Base-by-base conservation (phyloP, 148 eudicot genomes). In the Spergularia marina region DNA sequence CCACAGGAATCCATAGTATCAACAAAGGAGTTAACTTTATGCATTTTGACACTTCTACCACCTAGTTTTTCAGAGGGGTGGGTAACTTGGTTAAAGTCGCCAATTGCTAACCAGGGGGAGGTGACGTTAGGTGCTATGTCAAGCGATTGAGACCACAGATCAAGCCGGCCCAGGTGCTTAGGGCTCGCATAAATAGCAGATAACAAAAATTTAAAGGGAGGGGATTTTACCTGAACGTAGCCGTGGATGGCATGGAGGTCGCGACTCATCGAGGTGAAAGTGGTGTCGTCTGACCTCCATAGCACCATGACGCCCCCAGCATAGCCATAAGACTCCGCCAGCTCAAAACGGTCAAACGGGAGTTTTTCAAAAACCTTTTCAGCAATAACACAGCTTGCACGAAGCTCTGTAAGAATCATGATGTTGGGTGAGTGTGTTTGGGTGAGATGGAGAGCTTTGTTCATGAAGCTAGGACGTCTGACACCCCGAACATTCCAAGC, bases 141-240 rank as follows among this genome's bases (percentile, higher is more conserved):
- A 3, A 3, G 11, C 2, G 25, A 20, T 23, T 63, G 44, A 34
- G 4, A 1, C 68, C 68, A 65, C 12, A 13, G 10, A 1, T 25
- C 68, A 13, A 11, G 34, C 47, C 68, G 11, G 4, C 44, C 7
- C 2, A 1, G 4, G 15, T 25, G 36, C 12, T 12, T 34, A 7
- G 68, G 47, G 36, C 49, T 65, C 12, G 47, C 68, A 65, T 65
- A 65, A 12, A 65, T 34, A 25, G n/a, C 49, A 65, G 68, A 65
- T 4, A 65, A 40, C 25, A 12, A 7, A 4, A 65, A 65, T 25
- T 7, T 40, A 36, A 36, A 34, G 9, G 30, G 21, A 3, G 30
- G 25, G 25, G 30, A 7, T 0, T 2, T 5, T 18, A 60, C 64
- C 34, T 60, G 36, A 21, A 60, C 64, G 7, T 25, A 12, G 16